Conservation (phyloP, 495 filamentous ascomycete genomes). For the Neurospora tetrasperma region DNA sequence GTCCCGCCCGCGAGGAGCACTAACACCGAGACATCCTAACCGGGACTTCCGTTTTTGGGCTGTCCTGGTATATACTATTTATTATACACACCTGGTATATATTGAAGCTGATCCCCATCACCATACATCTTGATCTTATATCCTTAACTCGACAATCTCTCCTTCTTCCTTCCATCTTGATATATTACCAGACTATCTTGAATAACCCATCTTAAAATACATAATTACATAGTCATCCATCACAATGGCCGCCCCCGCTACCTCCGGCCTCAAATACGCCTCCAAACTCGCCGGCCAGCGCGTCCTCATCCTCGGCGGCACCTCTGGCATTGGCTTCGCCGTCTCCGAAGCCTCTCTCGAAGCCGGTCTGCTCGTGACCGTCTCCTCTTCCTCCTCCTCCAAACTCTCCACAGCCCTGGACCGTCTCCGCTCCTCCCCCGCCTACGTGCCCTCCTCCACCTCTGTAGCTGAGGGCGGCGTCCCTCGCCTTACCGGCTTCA, state of each 20-base stretch:
- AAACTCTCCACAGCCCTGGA: constrained; percentile 29
- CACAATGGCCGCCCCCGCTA: not conserved
- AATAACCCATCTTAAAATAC: too few species aligned
- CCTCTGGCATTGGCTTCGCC: constrained; percentile 45
- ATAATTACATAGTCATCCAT: not conserved
- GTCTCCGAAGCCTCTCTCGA: constrained; percentile 42
- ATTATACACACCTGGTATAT: not conserved
- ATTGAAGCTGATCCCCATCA: not conserved
- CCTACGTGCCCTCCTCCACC: constrained; percentile 13
- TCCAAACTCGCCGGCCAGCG: constrained; percentile 28
- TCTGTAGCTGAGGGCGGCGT: not conserved
- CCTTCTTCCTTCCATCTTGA: not conserved
- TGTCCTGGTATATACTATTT: not conserved
- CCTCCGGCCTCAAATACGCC: constrained; percentile 4
- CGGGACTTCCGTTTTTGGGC: not conserved
- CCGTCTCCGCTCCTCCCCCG: constrained; percentile 23
- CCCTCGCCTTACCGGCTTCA: constrained; percentile 21
- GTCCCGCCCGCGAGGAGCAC: too few species aligned
- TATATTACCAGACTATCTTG: not conserved
- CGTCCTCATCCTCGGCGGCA: constrained; percentile 46
- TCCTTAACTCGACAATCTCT: not conserved
- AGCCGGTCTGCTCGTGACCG: constrained; percentile 38
- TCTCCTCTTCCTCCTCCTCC: constrained; percentile 38
- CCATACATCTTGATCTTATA: not conserved
- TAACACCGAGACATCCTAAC: not conserved